Evolutionary conservation across 768 basidiomycete species (phyloP), one percentile per base, ranked within the genome.

Genomic region (Hericium erinaceus): DNA sequence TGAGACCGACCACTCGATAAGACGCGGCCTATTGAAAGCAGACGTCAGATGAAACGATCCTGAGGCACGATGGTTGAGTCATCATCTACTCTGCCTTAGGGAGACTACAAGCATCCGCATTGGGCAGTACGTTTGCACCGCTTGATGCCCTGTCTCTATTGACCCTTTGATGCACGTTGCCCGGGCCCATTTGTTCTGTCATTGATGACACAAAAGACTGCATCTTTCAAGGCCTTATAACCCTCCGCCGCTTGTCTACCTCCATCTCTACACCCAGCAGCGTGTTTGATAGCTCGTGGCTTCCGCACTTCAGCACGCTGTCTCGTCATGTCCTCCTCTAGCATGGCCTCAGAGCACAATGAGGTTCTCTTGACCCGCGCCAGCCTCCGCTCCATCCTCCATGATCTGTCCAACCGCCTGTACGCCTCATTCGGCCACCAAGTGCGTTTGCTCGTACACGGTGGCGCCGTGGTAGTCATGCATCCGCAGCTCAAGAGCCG

Each of bases 381-480:
- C 0, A 68, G 69, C 55, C 78, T 88, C 58, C 52, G 73, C 26
- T 58, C 64, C 2, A 72, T 82, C 54, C 79, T 88, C 40, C 67
- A 68, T 13, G 70, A 78, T 62, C 77, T 88, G 58, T 82, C 86
- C 3, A 69, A 68, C 0, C 75, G 77, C 12, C 70, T 83, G 1
- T 66, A 73, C 12, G 60, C 65, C 1, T 68, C 68, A 6, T 87
- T 87, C 64, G 72, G 74, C n/a, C 66, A 66, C 38, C 77, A 75
- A 39, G 74, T 88, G 3, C 77, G 80, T 6, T 74, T 89, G 16
- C 80, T 87, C 51, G 74, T 85, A 0, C 87, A 89, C 57, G 87
- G 87, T 20, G 87, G 87, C 0, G 85, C 84, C 0, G 84, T 84
- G 56, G 87, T 88, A 84, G 76, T 89, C 22, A 75, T 89, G 1